phyloP scores from a whole-genome alignment of 768 basidiomycete genomes.

The Agaricus sinodeliciosus region DNA sequence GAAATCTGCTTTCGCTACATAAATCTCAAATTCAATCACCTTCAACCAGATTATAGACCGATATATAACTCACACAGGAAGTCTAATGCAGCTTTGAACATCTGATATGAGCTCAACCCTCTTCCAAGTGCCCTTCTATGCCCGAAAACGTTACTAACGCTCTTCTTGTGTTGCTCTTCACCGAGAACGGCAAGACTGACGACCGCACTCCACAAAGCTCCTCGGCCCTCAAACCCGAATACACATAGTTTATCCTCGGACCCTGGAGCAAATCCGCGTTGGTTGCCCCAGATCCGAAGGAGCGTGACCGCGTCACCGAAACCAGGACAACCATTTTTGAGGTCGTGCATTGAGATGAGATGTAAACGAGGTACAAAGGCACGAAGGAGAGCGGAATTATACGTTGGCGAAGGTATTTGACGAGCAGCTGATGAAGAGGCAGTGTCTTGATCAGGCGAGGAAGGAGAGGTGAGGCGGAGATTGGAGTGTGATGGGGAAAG shows the following conservation, averaged over 20 bases:
- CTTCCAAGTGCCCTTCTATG: conserved; percentile 61
- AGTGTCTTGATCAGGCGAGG: conserved; percentile 14
- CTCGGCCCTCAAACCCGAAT: conserved; percentile 63
- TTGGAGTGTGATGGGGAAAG: conserved; percentile 76
- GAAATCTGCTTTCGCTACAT: conserved; percentile 67
- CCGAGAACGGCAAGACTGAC: conserved; percentile 59
- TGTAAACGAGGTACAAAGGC: conserved; percentile 40
- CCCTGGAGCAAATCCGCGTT: conserved; percentile 70
- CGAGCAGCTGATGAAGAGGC: conserved; percentile 13
- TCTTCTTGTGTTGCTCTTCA: conserved; percentile 41
- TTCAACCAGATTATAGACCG: neutral
- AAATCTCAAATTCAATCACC: neutral
- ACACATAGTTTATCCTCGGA: conserved; percentile 38
- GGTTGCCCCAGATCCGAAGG: conserved; percentile 85
- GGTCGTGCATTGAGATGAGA: conserved; percentile 46
- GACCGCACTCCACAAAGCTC: conserved; percentile 63
- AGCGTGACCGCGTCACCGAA: conserved; percentile 73
- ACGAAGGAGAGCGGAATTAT: conserved; percentile 69
- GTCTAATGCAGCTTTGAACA: conserved; percentile 81
- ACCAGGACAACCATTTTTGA: conserved; percentile 50
- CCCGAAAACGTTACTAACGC: conserved; percentile 18
- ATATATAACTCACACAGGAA: conserved; percentile 56
- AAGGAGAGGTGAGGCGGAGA: conserved; percentile 21
- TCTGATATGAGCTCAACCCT: conserved; percentile 85
- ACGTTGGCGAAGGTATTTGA: conserved; percentile 58